phyloP scores from a whole-genome alignment of 2,329 filamentous ascomycete species.

The Aureobasidium sp. region DNA sequence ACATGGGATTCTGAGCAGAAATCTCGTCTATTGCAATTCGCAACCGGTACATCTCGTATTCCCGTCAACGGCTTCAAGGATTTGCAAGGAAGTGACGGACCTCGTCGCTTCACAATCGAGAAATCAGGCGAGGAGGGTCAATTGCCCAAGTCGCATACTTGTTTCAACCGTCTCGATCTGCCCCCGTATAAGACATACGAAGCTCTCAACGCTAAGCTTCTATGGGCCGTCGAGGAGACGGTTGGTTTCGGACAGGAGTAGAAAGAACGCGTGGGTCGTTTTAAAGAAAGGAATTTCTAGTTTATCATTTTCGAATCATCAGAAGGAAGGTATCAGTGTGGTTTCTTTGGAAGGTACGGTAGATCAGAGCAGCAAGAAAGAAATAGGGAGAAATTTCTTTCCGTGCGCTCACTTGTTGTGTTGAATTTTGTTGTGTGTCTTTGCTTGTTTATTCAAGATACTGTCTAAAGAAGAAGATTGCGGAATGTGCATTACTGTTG shows the following conservation, averaged over 20 bases:
- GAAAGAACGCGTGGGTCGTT: neutral
- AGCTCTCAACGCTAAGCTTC: slow-evolving; percentile 78
- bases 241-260: slow-evolving; percentile 99
- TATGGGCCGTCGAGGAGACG: slow-evolving; percentile 96
- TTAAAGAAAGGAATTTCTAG: neutral
- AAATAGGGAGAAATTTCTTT: neutral
- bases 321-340: neutral
- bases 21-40: slow-evolving; percentile 90
- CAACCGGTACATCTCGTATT: slow-evolving; percentile 93
- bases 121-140: slow-evolving; percentile 89
- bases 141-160: slow-evolving; percentile 94
- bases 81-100: slow-evolving; percentile 92
- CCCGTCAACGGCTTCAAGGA: slow-evolving; percentile 99
- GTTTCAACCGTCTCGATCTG: slow-evolving; percentile 95
- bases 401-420: neutral
- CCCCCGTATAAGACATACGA: slow-evolving; percentile 89
- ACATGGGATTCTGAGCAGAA: slow-evolving; percentile 99
- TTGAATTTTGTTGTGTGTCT: neutral
- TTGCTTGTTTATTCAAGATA: neutral
- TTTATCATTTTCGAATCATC: neutral
- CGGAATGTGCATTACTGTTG: neutral
- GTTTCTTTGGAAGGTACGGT: neutral
- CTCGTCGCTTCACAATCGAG: slow-evolving; percentile 93
- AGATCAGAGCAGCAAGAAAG: neutral
- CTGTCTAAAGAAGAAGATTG: neutral